Base-by-base conservation (phyloP, 2,329 filamentous ascomycete species). In the Magnaporthiopsis incrustans region DNA sequence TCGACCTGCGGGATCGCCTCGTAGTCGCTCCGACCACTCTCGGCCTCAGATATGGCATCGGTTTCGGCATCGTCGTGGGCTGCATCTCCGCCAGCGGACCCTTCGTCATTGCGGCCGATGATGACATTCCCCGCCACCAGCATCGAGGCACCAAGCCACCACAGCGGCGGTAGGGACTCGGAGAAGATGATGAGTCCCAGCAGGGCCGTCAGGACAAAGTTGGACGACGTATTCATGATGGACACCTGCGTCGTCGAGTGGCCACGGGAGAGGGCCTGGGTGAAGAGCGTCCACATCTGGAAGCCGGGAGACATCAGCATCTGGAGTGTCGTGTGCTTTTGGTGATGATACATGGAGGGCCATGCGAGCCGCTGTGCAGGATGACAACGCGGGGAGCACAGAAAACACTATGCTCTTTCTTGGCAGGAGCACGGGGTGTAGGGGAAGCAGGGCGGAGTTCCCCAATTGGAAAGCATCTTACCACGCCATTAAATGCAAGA, bases 281-380 rank as follows among this genome's bases (percentile, higher is more conserved):
- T 94, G 77, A 93, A 94, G 60, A 94, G 82, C 0, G 88, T 86
- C 90, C 90, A 94, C 90, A 94, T 94, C 75, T 85, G 59, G 4
- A 25, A 32, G 63, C 18, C n/a, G 30, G 32, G 25, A 12, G 4
- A 38, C 22, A 56, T 64, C n/a, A 44, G 44, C n/a, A 56, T 14
- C 44, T 25, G 38, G 59, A 7, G 32, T 57, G n/a, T 64, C 22
- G 22, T 53, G n/a, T 10, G 22, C 44, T 18, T 50, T 6, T 50
- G 44, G 4, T 50, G 44, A 18, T 50, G 44, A 50, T 50, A n/a
- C 5, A 12, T 14, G 38, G 44, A 50, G 18, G 14, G 44, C 22
- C 44, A 25, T 22, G 22, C 44, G 44, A 11, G 44, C 22, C n/a
- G 44, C 6, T 22, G 10, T 25, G 44, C 22, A 53, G 18, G 44